Conservation (phyloP, 345 rosid species). For the Pistacia atlantica region DNA sequence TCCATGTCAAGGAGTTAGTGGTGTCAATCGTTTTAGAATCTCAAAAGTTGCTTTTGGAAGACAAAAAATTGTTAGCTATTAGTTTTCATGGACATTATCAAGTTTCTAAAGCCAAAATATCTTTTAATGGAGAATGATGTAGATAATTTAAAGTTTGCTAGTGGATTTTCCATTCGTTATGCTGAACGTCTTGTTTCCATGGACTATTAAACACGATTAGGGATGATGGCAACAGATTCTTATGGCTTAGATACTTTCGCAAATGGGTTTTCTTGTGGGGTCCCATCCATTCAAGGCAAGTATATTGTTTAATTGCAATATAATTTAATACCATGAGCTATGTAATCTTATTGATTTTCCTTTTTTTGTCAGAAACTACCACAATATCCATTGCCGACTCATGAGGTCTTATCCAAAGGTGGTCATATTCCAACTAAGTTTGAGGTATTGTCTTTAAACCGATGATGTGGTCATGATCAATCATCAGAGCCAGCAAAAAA, state of each 20-base stretch:
- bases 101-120: conserved; percentile 46
- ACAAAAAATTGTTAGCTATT: conserved; percentile 35
- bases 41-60: conserved; percentile 30
- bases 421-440: conserved; percentile 36
- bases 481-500: no score
- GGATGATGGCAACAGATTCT: conserved; percentile 50
- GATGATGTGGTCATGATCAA: background rate
- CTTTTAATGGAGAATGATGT: conserved; percentile 61
- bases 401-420: conserved; percentile 4
- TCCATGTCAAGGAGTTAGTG: conserved; percentile 51
- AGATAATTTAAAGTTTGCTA: conserved; percentile 42
- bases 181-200: conserved; percentile 51
- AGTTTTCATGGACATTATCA: conserved; percentile 36
- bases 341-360: background rate
- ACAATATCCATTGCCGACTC: conserved; percentile 30
- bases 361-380: conserved; percentile 44
- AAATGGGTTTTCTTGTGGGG: conserved; percentile 55
- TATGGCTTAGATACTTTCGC: conserved; percentile 51
- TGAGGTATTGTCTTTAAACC: conserved; percentile 32
- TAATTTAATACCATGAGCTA: background rate
- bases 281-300: conserved; percentile 38
- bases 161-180: conserved; percentile 38
- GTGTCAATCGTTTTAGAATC: conserved; percentile 41
- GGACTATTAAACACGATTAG: conserved; percentile 49
- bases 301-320: background rate